phyloP scores from a whole-genome alignment of 1,139 yeast species.

The Saccharomycopsis phalli region DNA sequence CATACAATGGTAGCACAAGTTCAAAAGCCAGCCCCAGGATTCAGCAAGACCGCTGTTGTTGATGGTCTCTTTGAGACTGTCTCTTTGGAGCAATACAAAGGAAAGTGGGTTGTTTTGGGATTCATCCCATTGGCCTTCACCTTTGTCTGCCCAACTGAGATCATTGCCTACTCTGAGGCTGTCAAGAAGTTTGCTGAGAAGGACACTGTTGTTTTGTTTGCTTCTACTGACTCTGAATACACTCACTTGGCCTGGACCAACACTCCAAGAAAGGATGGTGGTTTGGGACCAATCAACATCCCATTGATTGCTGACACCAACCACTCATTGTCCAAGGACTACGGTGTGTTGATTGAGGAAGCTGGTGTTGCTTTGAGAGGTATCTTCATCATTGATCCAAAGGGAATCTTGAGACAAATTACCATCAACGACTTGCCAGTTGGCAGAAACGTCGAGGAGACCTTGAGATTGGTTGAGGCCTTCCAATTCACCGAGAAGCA shows the following conservation, averaged over 20 bases:
- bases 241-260: constrained; percentile 97
- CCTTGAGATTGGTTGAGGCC: constrained; percentile 94
- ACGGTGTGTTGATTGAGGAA: constrained; percentile 94
- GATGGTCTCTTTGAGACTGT: constrained; percentile 94
- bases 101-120: constrained; percentile 95
- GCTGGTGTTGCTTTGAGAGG: constrained; percentile 97
- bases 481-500: constrained; percentile 97
- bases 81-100: constrained; percentile 89
- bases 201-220: constrained; percentile 83
- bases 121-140: constrained; percentile 99
- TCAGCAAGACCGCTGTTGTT: constrained; percentile 93
- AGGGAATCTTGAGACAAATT: constrained; percentile 88
- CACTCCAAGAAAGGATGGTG: constrained; percentile 94
- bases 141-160: constrained; percentile 98
- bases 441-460: constrained; percentile 97
- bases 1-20: constrained; percentile 70
- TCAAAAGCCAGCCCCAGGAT: constrained; percentile 92
- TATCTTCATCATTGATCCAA: constrained; percentile 93
- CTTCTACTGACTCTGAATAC: constrained; percentile 98
- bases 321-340: constrained; percentile 89
- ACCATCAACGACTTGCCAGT: constrained; percentile 98
- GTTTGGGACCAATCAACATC: constrained; percentile 88
- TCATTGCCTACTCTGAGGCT: constrained; percentile 96
- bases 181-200: constrained; percentile 80
- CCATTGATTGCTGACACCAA: constrained; percentile 95